These are phyloP conservation scores for Globisporangium iwayamae DNA, from an alignment of 352 stramenopile genomes.

Conservation along the genomic window DNA sequence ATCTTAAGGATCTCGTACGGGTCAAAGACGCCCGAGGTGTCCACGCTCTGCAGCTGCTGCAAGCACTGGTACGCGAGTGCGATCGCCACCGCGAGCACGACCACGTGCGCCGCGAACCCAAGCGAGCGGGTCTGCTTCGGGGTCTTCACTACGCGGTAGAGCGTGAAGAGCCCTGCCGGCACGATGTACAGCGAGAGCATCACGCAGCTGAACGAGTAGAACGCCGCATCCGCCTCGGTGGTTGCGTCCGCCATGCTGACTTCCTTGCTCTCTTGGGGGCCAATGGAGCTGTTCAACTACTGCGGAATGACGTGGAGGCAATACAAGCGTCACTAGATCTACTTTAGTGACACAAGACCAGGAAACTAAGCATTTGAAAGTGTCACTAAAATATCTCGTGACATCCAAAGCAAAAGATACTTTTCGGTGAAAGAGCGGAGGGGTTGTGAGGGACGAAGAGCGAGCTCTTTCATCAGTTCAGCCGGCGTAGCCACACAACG, in stretches of 20 bases:
- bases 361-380: not conserved
- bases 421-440: not conserved
- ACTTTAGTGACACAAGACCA: not conserved
- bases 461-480: no score
- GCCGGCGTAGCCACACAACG: no score
- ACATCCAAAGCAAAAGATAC: not conserved
- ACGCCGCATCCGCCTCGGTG: conserved; percentile 70
- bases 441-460: no score
- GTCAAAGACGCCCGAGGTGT: conserved; percentile 78
- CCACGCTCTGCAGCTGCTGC: conserved; percentile 59
- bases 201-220: conserved; percentile 80
- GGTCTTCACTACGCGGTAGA: conserved; percentile 41
- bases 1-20: conserved; percentile 85
- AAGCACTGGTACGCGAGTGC: conserved; percentile 47
- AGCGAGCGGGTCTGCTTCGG: conserved; percentile 47
- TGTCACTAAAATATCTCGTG: no score
- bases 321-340: no score
- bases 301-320: conserved; percentile 4
- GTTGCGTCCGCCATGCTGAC: conserved; percentile 22
- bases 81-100: conserved; percentile 44
- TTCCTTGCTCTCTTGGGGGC: not conserved
- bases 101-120: conserved; percentile 45
- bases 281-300: not conserved
- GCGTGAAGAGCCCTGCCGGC: conserved; percentile 48
- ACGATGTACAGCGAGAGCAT: conserved; percentile 81